A percentile compares a stretch with the other conserved stretches of the same genome.
Conservation (phyloP, 2,329 filamentous ascomycete genomes). For the Graphilbum sp. region DNA sequence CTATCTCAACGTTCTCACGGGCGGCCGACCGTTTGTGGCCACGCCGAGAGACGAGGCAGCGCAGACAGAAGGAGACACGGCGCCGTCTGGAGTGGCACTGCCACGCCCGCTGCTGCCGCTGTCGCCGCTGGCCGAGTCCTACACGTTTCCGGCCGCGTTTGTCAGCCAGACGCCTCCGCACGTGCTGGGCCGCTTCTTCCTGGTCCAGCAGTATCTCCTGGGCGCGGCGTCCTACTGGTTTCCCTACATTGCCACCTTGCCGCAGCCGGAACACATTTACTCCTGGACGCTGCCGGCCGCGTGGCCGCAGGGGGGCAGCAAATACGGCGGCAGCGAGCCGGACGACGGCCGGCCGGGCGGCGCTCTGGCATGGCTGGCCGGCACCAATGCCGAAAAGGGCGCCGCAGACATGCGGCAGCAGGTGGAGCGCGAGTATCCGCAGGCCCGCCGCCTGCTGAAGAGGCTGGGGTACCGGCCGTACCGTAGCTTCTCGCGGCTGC, state of each 20-base stretch:
- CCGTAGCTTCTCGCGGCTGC: conserved; percentile 24
- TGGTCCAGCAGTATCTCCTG: conserved; percentile 50
- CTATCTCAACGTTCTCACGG: conserved; percentile 36
- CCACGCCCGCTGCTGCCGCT: not conserved
- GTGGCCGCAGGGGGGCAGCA: conserved; percentile 27
- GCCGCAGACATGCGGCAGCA: conserved; percentile 29
- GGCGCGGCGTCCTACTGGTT: conserved; percentile 46
- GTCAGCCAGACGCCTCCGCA: conserved; percentile 34
- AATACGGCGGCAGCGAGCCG: not conserved
- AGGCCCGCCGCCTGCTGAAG: conserved; percentile 22
- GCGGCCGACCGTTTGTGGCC: conserved; percentile 13
- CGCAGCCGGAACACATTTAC: conserved; percentile 36
- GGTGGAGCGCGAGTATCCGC: conserved; percentile 28
- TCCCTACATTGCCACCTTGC: conserved; percentile 49
- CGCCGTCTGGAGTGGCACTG: not conserved
- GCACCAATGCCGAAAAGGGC: conserved; percentile 35
- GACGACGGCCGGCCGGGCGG: not conserved
- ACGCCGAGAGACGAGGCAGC: conserved; percentile 4
- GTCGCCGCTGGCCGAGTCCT: conserved; percentile 34
- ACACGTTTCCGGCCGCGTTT: conserved; percentile 32
- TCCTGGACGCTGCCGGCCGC: conserved; percentile 43
- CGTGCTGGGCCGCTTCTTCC: conserved; percentile 49
- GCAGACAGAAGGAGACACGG: not conserved
- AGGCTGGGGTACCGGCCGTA: conserved; percentile 13
- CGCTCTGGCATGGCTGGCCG: conserved; percentile 26